Base-by-base conservation (phyloP, 441 rosid species). In the Cnidoscolus chayamansa region DNA sequence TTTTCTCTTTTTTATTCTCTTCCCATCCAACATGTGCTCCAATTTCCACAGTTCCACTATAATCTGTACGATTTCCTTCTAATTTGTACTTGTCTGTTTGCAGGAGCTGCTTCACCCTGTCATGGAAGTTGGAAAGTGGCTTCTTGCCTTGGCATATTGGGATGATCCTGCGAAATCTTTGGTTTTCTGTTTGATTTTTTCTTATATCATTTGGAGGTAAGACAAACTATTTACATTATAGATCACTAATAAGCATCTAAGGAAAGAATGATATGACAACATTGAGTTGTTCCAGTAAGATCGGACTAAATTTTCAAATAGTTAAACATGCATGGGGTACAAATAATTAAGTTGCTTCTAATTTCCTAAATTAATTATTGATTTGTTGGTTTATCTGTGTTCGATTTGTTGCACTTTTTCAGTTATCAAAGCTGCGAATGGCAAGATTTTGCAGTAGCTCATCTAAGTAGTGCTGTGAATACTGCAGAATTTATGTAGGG, bases 41-140 rank as follows among this genome's bases (percentile, higher is more conserved):
- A 30, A 47, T 32, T 32, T 37, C 11, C 59, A 19, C 25, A 25
- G 5, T 54, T 51, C 40, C 49, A 20, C 40, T 35, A 35, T 35
- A 35, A 35, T 35, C 61, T 48, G 30, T 19, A 32, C 61, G 17
- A 58, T 35, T 74, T 37, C 47, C 68, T 12, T 59, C 1, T 67
- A 17, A 30, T 43, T 11, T 55, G 25, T 32, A 45, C 45, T 16
- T 30, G 17, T 60, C 76, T 79, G 45, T 53, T 64, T 77, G 80
- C 87, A 94, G 98, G 98, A 94, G 75, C 77, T 94, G 54, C 85
- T 94, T 50, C 78, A 82, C 79, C 97, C 97, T 31, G 86, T 79
- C 35, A 81, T 66, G 61, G 96, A 92, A 79, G 74, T 85, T 31
- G 93, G 93, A 72, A 84, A 84, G 35, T 74, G 85, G 86, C 81